These are phyloP conservation scores for Acrodontium crateriforme DNA, from an alignment of 2,329 filamentous ascomycete genomes.

Conservation along the genomic window DNA sequence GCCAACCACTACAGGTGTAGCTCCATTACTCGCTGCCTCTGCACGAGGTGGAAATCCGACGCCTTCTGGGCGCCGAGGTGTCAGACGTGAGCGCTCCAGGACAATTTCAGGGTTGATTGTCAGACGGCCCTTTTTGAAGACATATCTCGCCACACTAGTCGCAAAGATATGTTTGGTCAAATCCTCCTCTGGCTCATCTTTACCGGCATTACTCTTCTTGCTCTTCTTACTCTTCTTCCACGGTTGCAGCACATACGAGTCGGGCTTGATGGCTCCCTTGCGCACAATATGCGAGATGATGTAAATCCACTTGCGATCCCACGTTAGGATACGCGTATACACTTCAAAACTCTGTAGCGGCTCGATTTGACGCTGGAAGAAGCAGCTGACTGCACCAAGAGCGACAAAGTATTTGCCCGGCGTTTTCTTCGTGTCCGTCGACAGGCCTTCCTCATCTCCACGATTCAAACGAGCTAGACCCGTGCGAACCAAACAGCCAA, in stretches of 20 bases:
- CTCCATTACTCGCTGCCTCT: constrained; percentile 8
- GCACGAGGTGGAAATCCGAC: constrained; percentile 17
- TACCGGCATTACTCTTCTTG: constrained; percentile 7
- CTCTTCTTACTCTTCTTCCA: constrained; percentile 24
- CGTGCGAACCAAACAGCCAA: constrained; percentile 41
- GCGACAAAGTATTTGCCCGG: constrained; percentile 27
- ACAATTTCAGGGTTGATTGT: constrained; percentile 74
- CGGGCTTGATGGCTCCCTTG: constrained; percentile 29
- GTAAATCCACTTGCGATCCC: constrained; percentile 40
- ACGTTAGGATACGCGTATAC: constrained; percentile 33
- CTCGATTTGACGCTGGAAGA: constrained; percentile 34
- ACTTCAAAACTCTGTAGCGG: constrained; percentile 34
- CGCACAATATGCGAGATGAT: constrained; percentile 34
- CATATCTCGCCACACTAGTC: constrained; percentile 36
- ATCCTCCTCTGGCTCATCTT: constrained; percentile 19
- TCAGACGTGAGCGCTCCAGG: constrained; percentile 54
- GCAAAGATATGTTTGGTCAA: constrained; percentile 33
- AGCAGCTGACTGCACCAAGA: constrained; percentile 33
- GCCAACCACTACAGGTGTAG: constrained; percentile 14
- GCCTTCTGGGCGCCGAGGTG: constrained; percentile 59
- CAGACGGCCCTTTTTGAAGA: constrained; percentile 45
- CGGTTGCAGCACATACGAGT: constrained; percentile 31
- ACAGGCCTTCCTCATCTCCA: constrained; percentile 22
- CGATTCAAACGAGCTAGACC: constrained; percentile 26
- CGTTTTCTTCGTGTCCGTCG: constrained; percentile 13